A percentile compares a stretch with the other conserved stretches of the same genome.
Evolutionary conservation across 2,329 filamentous ascomycete species (phyloP).

Genomic region (Aaosphaeria arxii): DNA sequence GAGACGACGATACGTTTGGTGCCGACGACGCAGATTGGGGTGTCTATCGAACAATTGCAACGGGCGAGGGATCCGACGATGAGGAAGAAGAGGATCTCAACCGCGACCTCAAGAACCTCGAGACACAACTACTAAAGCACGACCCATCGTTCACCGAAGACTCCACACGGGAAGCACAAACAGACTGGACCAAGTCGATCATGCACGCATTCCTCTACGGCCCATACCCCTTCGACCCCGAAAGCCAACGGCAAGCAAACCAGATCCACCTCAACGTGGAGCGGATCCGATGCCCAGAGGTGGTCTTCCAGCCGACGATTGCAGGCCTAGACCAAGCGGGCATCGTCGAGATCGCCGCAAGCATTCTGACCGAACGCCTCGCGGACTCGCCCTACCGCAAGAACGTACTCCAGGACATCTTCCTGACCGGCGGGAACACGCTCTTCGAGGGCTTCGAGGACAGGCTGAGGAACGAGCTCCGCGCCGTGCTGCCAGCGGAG

Average conservation of each 20-base stretch:
- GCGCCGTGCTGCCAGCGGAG: slow-evolving; percentile 67
- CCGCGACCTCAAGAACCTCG: slow-evolving; percentile 69
- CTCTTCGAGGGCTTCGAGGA: slow-evolving; percentile 86
- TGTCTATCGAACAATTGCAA: slow-evolving; percentile 89
- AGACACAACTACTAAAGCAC: slow-evolving; percentile 79
- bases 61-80: slow-evolving; percentile 76
- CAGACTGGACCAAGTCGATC: slow-evolving; percentile 90
- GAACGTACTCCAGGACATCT: slow-evolving; percentile 78
- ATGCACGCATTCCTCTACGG: slow-evolving; percentile 89
- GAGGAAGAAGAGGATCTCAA: slow-evolving; percentile 89
- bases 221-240: slow-evolving; percentile 78
- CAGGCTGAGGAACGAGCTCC: slow-evolving; percentile 65
- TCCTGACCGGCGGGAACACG: slow-evolving; percentile 91
- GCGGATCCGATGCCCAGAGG: slow-evolving; percentile 88
- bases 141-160: slow-evolving; percentile 90
- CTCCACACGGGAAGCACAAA: slow-evolving; percentile 85
- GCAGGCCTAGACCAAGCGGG: slow-evolving; percentile 92
- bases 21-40: slow-evolving; percentile 98
- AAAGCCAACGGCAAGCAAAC: slow-evolving; percentile 75
- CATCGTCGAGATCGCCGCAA: slow-evolving; percentile 84
- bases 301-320: slow-evolving; percentile 89
- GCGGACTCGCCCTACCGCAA: slow-evolving; percentile 55
- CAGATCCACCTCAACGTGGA: slow-evolving; percentile 97
- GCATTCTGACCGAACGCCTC: slow-evolving; percentile 83
- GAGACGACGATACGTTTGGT: slow-evolving; percentile 94